Evolutionary conservation across 2,329 filamentous ascomycete genomes (phyloP).

Genomic region (Venturia aucupariae): DNA sequence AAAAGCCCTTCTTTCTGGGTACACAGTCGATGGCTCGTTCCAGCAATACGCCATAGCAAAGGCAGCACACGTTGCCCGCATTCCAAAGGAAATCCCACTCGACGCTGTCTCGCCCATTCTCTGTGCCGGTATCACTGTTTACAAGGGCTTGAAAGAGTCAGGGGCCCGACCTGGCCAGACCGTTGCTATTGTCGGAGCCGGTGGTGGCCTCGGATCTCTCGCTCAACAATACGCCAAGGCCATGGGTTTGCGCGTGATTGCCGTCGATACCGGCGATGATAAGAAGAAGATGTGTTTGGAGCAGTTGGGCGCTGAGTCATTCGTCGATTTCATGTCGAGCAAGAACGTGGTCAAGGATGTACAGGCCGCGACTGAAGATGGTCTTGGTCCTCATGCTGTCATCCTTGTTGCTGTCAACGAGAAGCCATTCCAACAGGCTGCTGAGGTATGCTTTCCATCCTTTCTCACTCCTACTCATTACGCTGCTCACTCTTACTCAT

Average conservation of each 20-base stretch:
- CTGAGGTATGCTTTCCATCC: constrained; percentile 35
- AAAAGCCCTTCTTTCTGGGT: constrained; percentile 68
- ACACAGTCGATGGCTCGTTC: constrained; percentile 88
- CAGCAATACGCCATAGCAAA: constrained; percentile 88
- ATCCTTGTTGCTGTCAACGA: constrained; percentile 78
- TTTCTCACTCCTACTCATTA: background rate
- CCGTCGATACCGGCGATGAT: constrained; percentile 74
- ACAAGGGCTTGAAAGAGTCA: constrained; percentile 86
- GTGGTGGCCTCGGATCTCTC: constrained; percentile 70
- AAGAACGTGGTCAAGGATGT: constrained; percentile 78
- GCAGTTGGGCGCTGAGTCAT: constrained; percentile 60
- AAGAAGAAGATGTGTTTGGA: constrained; percentile 61
- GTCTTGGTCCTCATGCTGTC: constrained; percentile 78
- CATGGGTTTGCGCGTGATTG: constrained; percentile 74
- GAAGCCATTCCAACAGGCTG: constrained; percentile 92
- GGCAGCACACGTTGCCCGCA: constrained; percentile 72
- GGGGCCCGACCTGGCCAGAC: constrained; percentile 63
- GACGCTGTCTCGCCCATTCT: constrained; percentile 72
- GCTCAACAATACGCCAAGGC: constrained; percentile 83
- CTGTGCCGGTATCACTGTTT: constrained; percentile 79
- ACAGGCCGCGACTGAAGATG: constrained; percentile 68
- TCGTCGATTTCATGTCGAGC: constrained; percentile 70
- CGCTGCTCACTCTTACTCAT: background rate
- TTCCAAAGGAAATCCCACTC: constrained; percentile 67
- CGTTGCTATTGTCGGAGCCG: constrained; percentile 78